These are phyloP conservation scores for Phytophthora aleatoria DNA, from an alignment of 352 stramenopile genomes.

Conservation along the genomic window DNA sequence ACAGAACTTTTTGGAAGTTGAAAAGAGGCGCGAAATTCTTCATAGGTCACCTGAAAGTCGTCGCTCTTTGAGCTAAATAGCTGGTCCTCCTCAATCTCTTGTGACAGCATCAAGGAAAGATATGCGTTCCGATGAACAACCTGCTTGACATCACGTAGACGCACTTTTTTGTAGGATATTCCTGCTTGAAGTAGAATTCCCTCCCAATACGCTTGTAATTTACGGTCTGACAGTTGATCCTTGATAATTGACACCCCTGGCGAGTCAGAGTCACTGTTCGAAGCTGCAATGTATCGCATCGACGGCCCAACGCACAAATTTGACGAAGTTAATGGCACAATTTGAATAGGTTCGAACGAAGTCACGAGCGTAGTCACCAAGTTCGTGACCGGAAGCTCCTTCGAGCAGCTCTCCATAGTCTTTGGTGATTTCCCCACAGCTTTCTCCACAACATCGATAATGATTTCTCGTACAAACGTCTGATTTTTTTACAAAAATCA, in stretches of 20 bases:
- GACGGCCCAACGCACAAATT: slow-evolving; percentile 11
- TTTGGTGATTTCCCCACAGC: neutral
- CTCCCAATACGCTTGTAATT: slow-evolving; percentile 24
- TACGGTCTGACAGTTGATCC: slow-evolving; percentile 13
- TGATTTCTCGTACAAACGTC: slow-evolving; percentile 13
- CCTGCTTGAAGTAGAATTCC: slow-evolving; percentile 17
- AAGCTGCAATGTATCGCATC: slow-evolving; percentile 20
- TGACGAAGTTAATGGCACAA: slow-evolving; percentile 3
- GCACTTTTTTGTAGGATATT: slow-evolving; percentile 12
- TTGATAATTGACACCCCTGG: slow-evolving; percentile 6
- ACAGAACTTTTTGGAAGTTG: neutral
- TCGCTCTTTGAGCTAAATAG: neutral
- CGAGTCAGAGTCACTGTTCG: neutral
- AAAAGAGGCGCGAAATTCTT: slow-evolving; percentile 12
- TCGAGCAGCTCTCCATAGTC: neutral
- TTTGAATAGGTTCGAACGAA: slow-evolving; percentile 21
- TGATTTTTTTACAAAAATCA: neutral
- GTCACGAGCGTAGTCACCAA: neutral
- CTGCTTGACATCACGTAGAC: slow-evolving; percentile 5
- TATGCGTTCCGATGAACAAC: slow-evolving; percentile 17
- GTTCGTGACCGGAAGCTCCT: neutral
- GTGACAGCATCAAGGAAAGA: slow-evolving; percentile 9
- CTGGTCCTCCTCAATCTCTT: neutral
- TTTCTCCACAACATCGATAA: neutral
- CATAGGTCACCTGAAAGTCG: slow-evolving; percentile 15